phyloP scores from a whole-genome alignment of 1,284 basidiomycete genomes.

The Cronartium quercuum region DNA sequence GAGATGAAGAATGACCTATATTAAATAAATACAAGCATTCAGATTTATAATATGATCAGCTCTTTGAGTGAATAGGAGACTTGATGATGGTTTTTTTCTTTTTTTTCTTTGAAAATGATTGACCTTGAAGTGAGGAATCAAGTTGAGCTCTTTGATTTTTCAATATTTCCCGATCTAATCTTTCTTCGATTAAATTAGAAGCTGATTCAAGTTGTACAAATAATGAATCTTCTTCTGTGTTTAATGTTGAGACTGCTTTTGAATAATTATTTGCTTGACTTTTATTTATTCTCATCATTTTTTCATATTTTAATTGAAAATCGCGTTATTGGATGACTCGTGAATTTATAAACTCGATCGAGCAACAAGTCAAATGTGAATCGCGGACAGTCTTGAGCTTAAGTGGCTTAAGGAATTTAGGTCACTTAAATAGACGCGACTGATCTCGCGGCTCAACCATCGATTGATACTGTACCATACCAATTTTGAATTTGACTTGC shows the following conservation, averaged over 20 bases:
- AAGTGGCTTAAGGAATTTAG: too few relatives aligned
- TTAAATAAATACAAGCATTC: background rate
- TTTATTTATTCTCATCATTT: background rate
- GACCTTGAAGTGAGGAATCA: slow-evolving; percentile 27
- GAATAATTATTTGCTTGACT: background rate
- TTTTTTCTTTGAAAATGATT: too few relatives aligned
- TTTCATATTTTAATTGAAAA: background rate
- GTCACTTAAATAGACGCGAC: too few relatives aligned
- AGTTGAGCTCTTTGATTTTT: slow-evolving; percentile 23
- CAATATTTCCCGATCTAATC: slow-evolving; percentile 1
- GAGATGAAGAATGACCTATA: slow-evolving; percentile 42
- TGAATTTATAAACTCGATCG: too few relatives aligned
- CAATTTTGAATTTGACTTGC: too few relatives aligned
- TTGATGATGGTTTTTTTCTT: background rate
- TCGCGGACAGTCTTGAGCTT: too few relatives aligned
- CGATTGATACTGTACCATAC: too few relatives aligned
- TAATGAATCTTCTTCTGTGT: background rate
- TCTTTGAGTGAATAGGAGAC: background rate
- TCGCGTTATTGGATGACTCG: too few relatives aligned
- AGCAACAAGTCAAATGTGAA: too few relatives aligned
- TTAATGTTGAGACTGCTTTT: background rate
- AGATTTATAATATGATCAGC: background rate
- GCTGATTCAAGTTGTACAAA: slow-evolving; percentile 16
- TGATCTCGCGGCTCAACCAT: too few relatives aligned
- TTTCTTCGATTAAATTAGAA: slow-evolving; percentile 24